Base-by-base conservation (phyloP, 345 rosid genomes). In the Citrus maxima region DNA sequence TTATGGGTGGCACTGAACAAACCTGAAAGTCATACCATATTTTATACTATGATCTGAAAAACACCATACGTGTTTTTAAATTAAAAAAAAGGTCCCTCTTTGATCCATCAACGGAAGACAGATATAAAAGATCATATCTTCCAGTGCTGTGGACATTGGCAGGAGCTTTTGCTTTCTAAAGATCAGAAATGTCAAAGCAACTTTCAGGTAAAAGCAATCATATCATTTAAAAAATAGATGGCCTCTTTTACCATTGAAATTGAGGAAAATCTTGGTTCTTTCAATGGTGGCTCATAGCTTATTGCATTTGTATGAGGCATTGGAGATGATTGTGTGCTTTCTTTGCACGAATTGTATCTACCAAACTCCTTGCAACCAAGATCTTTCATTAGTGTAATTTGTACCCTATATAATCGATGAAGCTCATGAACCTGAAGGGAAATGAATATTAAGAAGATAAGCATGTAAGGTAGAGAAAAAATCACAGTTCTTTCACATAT, bases 351-450 rank as follows among this genome's bases (percentile, higher is more conserved):
- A 73, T 68, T 66, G 79, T 55, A 75, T 46, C 70, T 58, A 69
- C 68, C 40, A 54, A 54, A 74, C 64, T 82, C 82, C 66, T 64
- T 46, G 56, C 80, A 54, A 46, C 64, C 69, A 70, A 73, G 69
- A 70, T 83, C 85, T 75, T 75, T 81, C 89, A 82, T 86, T 46
- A 86, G 80, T 21, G 79, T 84, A 79, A 79, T 81, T 70, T 87
- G 89, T 51, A 82, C 77, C 38, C 74, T 27, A 70, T 84, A 85
- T 21, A 86, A 67, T 25, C 80, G 86, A 67, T 88, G 89, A 71
- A 87, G 88, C 72, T 89, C 90, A 54, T 74, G 80, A 42, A 89
- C 87, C 92, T 89, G 77, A 58, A 51, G 28, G 61, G 72, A 69
- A 73, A 42, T 37, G 37, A 27, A 21, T 72, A 68, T 58, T 67